Conservation (phyloP, 164 flowering plant genomes). For the Tinospora cordifolia region DNA sequence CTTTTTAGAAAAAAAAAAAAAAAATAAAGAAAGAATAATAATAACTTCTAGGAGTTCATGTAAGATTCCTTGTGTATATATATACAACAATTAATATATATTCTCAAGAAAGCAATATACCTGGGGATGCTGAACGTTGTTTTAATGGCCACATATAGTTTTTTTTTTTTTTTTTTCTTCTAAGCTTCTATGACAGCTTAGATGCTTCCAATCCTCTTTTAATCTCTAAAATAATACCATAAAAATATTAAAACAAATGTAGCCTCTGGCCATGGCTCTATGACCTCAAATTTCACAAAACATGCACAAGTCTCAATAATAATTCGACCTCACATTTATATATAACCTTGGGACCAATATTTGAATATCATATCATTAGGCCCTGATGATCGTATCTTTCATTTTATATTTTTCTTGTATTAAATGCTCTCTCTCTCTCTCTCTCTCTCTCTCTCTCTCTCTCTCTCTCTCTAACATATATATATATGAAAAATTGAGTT, state of each 20-base stretch:
- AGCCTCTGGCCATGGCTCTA: neutral
- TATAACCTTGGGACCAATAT: neutral
- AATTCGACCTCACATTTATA: neutral
- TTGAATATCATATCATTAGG: neutral
- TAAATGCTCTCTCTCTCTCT: no score
- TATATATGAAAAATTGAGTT: constrained; percentile 7
- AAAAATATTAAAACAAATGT: neutral
- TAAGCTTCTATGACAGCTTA: constrained; percentile 9
- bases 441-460: no score
- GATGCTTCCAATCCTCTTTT: constrained; percentile 31
- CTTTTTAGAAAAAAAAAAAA: no score
- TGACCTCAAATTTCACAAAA: neutral
- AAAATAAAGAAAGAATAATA: no score
- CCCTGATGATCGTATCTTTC: neutral
- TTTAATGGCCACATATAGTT: constrained; percentile 5
- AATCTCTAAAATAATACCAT: constrained; percentile 8
- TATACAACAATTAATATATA: neutral
- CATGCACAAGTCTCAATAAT: neutral
- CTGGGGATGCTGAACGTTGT: neutral
- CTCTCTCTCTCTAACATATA: no score
- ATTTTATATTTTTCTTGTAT: neutral
- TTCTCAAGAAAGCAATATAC: neutral
- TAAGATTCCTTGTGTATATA: constrained; percentile 14
- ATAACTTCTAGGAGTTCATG: constrained; percentile 12
- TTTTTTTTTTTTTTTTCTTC: constrained; percentile 10